Base-by-base conservation (phyloP, 73 alveolate species). In the Diophrys sp. region DNA sequence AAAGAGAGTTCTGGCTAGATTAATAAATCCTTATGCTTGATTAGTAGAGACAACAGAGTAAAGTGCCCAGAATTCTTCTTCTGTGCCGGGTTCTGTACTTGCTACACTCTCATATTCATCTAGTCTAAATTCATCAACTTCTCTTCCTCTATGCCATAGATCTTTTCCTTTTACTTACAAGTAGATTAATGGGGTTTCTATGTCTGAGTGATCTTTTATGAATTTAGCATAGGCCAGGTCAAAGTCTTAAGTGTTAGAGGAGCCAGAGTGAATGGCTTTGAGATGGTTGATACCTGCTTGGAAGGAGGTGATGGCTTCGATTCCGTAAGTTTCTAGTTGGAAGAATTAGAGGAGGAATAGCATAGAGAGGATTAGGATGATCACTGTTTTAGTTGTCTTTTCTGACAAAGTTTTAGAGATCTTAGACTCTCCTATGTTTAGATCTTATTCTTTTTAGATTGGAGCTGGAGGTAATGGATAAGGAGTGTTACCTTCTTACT, bases 371-470 rank as follows among this genome's bases (percentile, higher is more conserved):
- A 84, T 95, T 25, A 90, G 79, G 33, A 93, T 80, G 34, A 93
- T 90, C 23, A 93, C 97, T 23, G 94, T 88, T 23, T 87, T 90
- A 0, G 95, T 93, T 25, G 96, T 93, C 85, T 75, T 67, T 73
- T 93, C 98, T 0, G 96, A 89, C 23, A 93, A 88, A 74, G 82
- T 87, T 82, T 91, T 83, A 34, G 93, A 94, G 23, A 93, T 89
- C 29, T 67, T 57, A 67, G 74, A 32, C 72, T 87, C 90, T 66
- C 76, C 83, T 23, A 62, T 57, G 2, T 25, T 14, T 33, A 69
- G 67, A 33, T 33, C 89, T 53, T 53, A 77, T 68, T 44, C 62
- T n/a, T n/a, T n/a, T n/a, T n/a, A n/a, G n/a, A n/a, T n/a, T n/a
- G n/a, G n/a, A n/a, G n/a, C n/a, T n/a, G n/a, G n/a, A n/a, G n/a